Evolutionary conservation across 1,284 basidiomycete genomes (phyloP), one percentile per base, ranked within the genome.

Genomic region (Kalmanozyma brasiliensis): DNA sequence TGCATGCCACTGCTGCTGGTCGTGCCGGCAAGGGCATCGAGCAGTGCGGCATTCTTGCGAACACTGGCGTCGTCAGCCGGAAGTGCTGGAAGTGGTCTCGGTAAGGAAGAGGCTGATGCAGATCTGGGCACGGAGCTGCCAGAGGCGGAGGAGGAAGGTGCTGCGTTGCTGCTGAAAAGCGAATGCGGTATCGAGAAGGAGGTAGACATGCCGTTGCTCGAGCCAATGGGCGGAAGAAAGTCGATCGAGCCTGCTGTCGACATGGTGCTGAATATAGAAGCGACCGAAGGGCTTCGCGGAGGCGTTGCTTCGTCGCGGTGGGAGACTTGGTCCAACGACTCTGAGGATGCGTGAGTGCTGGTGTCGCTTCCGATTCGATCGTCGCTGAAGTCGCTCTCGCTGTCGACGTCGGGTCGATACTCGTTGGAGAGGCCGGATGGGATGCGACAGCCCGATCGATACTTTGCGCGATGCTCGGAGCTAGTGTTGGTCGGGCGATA

Each of bases 131-230:
- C 13, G 3, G 45, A 58, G 40, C 44, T 41, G 8, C n/a, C 34
- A 32, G 8, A 34, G 49, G 41, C 34, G 35, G 49, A 43, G 7
- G 58, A 49, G 17, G 61, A 58, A 22, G 55, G 47, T 4, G 49
- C 47, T 26, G 51, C 47, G n/a, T 51, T 55, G 30, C 49, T 33
- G 37, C 19, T 33, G 30, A 69, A 69, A 24, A 63, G 65, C n/a
- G 65, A 44, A 59, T 69, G 51, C 1, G 49, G 48, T 69, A 69
- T 69, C 38, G 65, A 63, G 24, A 69, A 69, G 17, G 65, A 56
- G 51, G 51, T 62, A 51, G 58, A 59, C 32, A 55, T 55, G 53
- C 49, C 51, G 20, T 23, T 49, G 22, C 32, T 22, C 2, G 55
- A 26, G 16, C 46, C 46, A 32, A 63, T 43, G 32, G 40, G 52